Base-by-base conservation (phyloP, 345 rosid species). In the Acer campestre region DNA sequence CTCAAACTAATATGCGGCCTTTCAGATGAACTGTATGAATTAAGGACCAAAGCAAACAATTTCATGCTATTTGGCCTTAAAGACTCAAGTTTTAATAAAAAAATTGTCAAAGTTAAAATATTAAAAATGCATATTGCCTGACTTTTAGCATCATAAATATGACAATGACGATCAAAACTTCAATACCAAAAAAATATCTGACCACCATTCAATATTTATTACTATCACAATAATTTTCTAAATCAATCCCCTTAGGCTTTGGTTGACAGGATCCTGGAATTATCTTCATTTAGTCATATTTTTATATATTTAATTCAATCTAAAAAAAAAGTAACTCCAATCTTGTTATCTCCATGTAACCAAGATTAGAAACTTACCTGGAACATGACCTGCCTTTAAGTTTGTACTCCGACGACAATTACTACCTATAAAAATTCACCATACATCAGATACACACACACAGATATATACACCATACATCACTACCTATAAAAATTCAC, bases 331-430 rank as follows among this genome's bases (percentile, higher is more conserved):
- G 12, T 11, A 49, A 49, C 59, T 12, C 42, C 73, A 70, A 51
- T n/a, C 73, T 29, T 44, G 20, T n/a, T 35, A 70, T 42, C 10
- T 38, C 4, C 62, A 31, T 17, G 29, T 22, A 71, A 71, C 29
- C 23, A 53, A 40, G 12, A 78, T 40, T 16, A 25, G 59, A 78
- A 20, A 22, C 67, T 7, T 81, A 82, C 81, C 56, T 56, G 80
- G 75, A 72, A 74, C 72, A 72, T 64, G 72, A 31, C 72, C 76
- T 71, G 75, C 75, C 76, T 78, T 80, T 65, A 78, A 82, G 35
- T 74, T 73, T 13, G 61, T 69, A 67, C 79, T 84, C 67, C 82
- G 76, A 85, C 87, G 63, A 68, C 71, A 76, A 62, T 67, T 76
- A 44, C 77, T 56, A 42, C 81, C 93, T 88, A 48, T 53, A 49